Base-by-base conservation (phyloP, 352 stramenopile genomes). In the Phytophthora sp. region DNA sequence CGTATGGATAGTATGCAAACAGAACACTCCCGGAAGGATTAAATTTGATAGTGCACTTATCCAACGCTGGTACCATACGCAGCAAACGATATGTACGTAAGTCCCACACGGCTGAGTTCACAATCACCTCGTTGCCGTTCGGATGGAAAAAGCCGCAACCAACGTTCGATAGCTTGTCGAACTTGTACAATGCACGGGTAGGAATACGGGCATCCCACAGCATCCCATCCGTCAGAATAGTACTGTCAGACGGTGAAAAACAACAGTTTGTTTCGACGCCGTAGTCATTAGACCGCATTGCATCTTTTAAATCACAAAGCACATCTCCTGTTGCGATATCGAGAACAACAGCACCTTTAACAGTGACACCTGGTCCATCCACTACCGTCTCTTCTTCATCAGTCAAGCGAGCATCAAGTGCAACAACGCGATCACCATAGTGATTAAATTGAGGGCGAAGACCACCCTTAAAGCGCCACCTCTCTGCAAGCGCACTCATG, bases 71-170 rank as follows among this genome's bases (percentile, higher is more conserved):
- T 9, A 97, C 85, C 62, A 96, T 88, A 3, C 88, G 88, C 26
- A 95, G 70, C 5, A 97, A 67, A 17, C 82, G 76, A 51, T 90
- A 95, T 2, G 89, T 97, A 20, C 89, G 85, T 15, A 96, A 61
- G 60, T 96, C 89, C 88, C 89, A 97, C n/a, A 97, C 84, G 0
- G 86, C 86, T 12, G 88, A 94, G 54, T 97, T 95, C 20, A 97
- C 76, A 38, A 97, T 86, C 30, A 96, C 82, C 69, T 97, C 89
- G 48, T 96, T 97, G 1, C 88, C 88, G 30, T 85, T 91, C 5
- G 88, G 88, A 65, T 97, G 88, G 55, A 95, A 96, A 48, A 84
- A 88, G 1, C 89, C 88, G 31, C 88, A 91, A 1, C 88, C 84
- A 17, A 92, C 60, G 28, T 95, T 94, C 1, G 87, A 94, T 6